Evolutionary conservation across 2,329 filamentous ascomycete genomes (phyloP), one percentile per base, ranked within the genome.

Genomic region (Trichoderma polysporum): DNA sequence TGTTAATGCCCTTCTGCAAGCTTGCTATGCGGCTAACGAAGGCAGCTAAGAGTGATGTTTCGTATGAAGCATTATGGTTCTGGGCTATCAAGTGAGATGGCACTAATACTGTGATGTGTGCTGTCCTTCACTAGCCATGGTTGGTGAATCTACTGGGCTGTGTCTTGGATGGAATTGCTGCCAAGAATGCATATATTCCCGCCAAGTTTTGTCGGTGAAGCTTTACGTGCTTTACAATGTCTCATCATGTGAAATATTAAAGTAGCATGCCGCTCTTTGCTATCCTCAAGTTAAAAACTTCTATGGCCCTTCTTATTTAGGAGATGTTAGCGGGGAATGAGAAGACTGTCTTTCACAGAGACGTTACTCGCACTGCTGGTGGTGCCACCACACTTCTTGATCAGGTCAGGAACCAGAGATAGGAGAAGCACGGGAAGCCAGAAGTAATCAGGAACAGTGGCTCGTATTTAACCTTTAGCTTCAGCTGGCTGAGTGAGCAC

Each of bases 381-480:
- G 15, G 37, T 64, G 31, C 50, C 60, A 60, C 41, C 58, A 37
- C 41, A n/a, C 9, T n/a, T 64, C 37, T 29, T 27, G 61, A 27
- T 17, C 50, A 41, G 25, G 61, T 33, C 61, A 56, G 61, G 61
- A 56, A 64, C 60, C 39, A 64, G 33, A 56, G 50, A 64, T 19
- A 31, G 61, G 29, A 64, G 50, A 54, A 33, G 53, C 35, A 35
- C 45, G 22, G 54, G 56, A 33, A 63, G 50, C 33, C 35, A 53
- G 8, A 47, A 59, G 53, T 52, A 66, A 60, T 60, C 63, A 58
- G 45, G 63, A 66, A 59, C 63, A 45, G 33, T 33, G 61, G 47
- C 63, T 52, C 47, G 54, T 59, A 52, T 66, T 66, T 66, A 66
- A 35, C 54, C 45, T 66, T 66, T 66, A 2, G 27, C 29, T 56